Base-by-base conservation (phyloP, 805 yeast species). In the Candida arabinofermentans region DNA sequence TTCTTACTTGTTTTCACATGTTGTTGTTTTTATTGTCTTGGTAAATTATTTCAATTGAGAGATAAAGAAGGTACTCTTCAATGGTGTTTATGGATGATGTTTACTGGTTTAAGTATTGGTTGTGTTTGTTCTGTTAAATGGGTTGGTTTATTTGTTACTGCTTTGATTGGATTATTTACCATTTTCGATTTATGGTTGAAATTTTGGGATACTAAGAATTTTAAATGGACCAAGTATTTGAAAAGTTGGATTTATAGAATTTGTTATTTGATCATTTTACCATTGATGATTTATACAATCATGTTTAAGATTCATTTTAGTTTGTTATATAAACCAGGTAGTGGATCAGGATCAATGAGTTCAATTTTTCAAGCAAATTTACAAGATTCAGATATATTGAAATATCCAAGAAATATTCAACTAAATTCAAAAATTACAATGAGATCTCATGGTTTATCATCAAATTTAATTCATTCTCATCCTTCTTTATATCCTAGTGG, bases 111-210 rank as follows among this genome's bases (percentile, higher is more conserved):
- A 2, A 75, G 85, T 6, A 74, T 86, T 42, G 95, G 95, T 0
- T 84, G 90, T 62, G 95, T 84, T 5, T 84, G 90, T 53, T 81
- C 89, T 33, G 86, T 84, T 8, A 86, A 86, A 62, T 84, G 90
- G 93, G 95, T 86, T 13, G 95, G 95, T 4, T 60, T 85, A 24
- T 85, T 93, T 56, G 86, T 87, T 45, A 91, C 95, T 42, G 65
- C 86, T n/a, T 69, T 89, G 47, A 89, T 91, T 40, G 99, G 99
- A 35, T 74, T 87, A 44, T 87, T 91, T 66, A 89, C 96, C 17
- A 71, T 86, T 23, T 82, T 79, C 39, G 97, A 93, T 54, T 71
- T 93, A 55, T 93, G 97, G 96, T 71, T 77, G 80, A 56, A 93
- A 84, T 77, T 88, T 81, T 57, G 96, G 90, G 52, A 90, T 83